These are phyloP conservation scores for Staphylotrichum longicolle DNA, from an alignment of 495 filamentous ascomycete genomes.

Conservation along the genomic window DNA sequence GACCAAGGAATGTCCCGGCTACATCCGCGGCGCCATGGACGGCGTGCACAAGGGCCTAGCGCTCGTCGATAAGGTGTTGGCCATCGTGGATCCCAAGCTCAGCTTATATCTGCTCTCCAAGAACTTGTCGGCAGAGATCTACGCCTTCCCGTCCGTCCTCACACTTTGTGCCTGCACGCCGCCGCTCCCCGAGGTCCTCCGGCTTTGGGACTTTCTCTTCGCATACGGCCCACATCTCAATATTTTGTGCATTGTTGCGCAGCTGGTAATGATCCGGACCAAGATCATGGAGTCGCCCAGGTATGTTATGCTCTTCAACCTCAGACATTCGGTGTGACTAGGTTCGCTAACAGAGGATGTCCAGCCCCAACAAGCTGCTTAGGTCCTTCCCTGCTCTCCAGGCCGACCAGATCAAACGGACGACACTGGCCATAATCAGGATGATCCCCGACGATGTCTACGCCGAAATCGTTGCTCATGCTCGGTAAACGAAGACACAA, in stretches of 20 bases:
- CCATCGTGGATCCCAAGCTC: conserved; percentile 87
- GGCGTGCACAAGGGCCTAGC: conserved; percentile 90
- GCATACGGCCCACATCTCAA: conserved; percentile 94
- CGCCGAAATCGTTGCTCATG: conserved; percentile 81
- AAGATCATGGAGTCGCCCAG: conserved; percentile 76
- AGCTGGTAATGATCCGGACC: conserved; percentile 83
- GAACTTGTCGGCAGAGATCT: conserved; percentile 86
- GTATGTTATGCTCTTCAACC: conserved; percentile 48
- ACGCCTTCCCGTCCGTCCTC: conserved; percentile 95
- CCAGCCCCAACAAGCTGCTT: conserved; percentile 84
- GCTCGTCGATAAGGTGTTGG: conserved; percentile 85
- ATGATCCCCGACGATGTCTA: conserved; percentile 90
- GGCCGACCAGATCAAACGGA: conserved; percentile 73
- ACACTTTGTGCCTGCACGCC: conserved; percentile 96
- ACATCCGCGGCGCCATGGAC: conserved; percentile 94
- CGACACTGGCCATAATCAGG: conserved; percentile 73
- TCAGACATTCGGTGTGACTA: background rate
- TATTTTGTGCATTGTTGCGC: conserved; percentile 95
- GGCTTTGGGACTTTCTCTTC: conserved; percentile 97
- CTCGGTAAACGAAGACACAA: conserved; percentile 50
- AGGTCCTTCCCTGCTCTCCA: conserved; percentile 85
- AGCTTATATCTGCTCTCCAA: conserved; percentile 78
- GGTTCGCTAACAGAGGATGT: conserved; percentile 21
- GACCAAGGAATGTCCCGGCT: conserved; percentile 85
- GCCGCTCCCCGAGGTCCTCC: conserved; percentile 89